Conservation (phyloP, 2,329 filamentous ascomycete genomes). For the Pestalotiopsis sp. region DNA sequence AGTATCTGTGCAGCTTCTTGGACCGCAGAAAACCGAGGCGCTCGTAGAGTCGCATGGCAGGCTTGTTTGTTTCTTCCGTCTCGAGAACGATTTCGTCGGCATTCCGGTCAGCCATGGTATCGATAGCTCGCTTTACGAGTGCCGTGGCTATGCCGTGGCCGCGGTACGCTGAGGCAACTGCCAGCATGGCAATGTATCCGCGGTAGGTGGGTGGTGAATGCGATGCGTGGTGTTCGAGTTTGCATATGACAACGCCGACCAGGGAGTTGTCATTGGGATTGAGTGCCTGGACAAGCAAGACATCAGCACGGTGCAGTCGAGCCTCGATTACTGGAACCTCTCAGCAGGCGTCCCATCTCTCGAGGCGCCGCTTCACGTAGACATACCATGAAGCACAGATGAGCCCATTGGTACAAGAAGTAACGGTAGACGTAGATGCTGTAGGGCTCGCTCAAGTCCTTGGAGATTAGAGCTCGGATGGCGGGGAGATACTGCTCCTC, state of each 20-base stretch:
- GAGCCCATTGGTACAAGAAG: constrained; percentile 96
- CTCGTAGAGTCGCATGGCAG: constrained; percentile 92
- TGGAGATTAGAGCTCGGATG: constrained; percentile 91
- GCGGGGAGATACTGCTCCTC: constrained; percentile 74
- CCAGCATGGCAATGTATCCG: constrained; percentile 98
- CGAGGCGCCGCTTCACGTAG: neutral
- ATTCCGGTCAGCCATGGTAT: constrained; percentile 80
- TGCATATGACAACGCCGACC: constrained; percentile 91
- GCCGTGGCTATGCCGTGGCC: constrained; percentile 86
- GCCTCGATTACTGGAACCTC: neutral
- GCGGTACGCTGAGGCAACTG: constrained; percentile 79
- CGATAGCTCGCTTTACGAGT: constrained; percentile 87
- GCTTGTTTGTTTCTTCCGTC: constrained; percentile 89
- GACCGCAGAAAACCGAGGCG: constrained; percentile 87
- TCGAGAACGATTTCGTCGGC: constrained; percentile 96
- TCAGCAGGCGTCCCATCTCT: neutral
- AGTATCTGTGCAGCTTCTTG: constrained; percentile 93
- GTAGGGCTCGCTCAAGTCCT: constrained; percentile 95
- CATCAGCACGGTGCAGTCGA: neutral
- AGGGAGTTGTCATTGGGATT: constrained; percentile 65
- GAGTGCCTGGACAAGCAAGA: constrained; percentile 48
- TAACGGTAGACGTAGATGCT: constrained; percentile 99
- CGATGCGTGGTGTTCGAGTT: constrained; percentile 86
- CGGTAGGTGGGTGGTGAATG: constrained; percentile 75
- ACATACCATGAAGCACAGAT: constrained; percentile 90